Evolutionary conservation across 2,329 filamentous ascomycete genomes (phyloP).

Genomic region (Knufia petricola): DNA sequence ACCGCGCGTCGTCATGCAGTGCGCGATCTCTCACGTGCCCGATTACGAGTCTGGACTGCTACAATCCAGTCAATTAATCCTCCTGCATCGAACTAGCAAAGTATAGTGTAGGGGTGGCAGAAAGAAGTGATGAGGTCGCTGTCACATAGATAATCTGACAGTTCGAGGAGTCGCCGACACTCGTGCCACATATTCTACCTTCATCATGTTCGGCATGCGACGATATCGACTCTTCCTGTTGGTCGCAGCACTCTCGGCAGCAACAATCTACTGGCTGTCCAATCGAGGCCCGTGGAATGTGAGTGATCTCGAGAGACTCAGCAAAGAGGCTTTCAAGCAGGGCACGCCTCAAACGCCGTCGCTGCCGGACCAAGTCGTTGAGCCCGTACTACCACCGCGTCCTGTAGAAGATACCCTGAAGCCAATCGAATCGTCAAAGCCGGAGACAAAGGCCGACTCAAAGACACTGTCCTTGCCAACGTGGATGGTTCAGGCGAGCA

Average conservation of each 20-base stretch:
- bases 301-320: slow-evolving; percentile 12
- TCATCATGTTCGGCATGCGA: slow-evolving; percentile 38
- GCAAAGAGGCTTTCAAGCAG: slow-evolving; percentile 7
- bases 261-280: slow-evolving; percentile 44
- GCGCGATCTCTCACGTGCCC: neutral
- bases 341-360: slow-evolving; percentile 9
- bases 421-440: neutral
- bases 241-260: slow-evolving; percentile 34
- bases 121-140: neutral
- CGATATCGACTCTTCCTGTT: slow-evolving; percentile 40
- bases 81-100: neutral
- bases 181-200: neutral
- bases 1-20: neutral
- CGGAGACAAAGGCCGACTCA: neutral
- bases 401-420: slow-evolving; percentile 8
- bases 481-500: neutral
- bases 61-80: too few species aligned
- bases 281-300: slow-evolving; percentile 33
- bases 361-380: slow-evolving; percentile 7
- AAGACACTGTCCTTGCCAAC: neutral
- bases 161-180: neutral
- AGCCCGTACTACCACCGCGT: neutral
- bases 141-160: neutral
- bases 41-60: too few species aligned
- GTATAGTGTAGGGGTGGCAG: neutral